Evolutionary conservation across 2,329 filamentous ascomycete genomes (phyloP).

Genomic region (Parafenestella ontariensis): DNA sequence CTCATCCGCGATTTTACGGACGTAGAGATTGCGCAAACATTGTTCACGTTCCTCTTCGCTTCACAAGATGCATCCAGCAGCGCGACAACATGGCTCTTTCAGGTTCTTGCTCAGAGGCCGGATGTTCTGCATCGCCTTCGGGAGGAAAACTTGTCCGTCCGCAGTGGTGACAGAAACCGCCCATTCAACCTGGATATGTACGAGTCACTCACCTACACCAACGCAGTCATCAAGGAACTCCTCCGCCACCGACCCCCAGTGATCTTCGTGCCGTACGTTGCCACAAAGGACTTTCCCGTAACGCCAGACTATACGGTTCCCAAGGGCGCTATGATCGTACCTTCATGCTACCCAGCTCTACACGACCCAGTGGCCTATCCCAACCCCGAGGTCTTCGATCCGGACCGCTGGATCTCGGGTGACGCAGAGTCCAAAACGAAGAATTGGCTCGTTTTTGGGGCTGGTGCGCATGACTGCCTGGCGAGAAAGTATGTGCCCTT

Average conservation of each 20-base stretch:
- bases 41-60: slow-evolving; percentile 95
- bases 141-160: slow-evolving; percentile 80
- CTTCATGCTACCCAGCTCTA: slow-evolving; percentile 85
- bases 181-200: slow-evolving; percentile 81
- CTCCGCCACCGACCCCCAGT: slow-evolving; percentile 88
- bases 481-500: slow-evolving; percentile 88
- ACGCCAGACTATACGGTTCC: slow-evolving; percentile 83
- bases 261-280: slow-evolving; percentile 91
- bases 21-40: slow-evolving; percentile 86
- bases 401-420: slow-evolving; percentile 88
- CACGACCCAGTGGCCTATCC: slow-evolving; percentile 91
- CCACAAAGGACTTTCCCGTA: slow-evolving; percentile 92
- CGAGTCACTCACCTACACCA: slow-evolving; percentile 85
- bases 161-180: slow-evolving; percentile 74
- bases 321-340: slow-evolving; percentile 93
- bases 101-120: slow-evolving; percentile 87
- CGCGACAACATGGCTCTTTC: slow-evolving; percentile 91
- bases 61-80: slow-evolving; percentile 96
- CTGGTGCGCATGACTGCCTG: slow-evolving; percentile 92
- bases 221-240: slow-evolving; percentile 74
- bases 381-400: slow-evolving; percentile 85
- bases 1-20: slow-evolving; percentile 85
- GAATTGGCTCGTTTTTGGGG: slow-evolving; percentile 97
- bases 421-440: slow-evolving; percentile 88
- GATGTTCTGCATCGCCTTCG: slow-evolving; percentile 86